These are phyloP conservation scores for Iodosphaeria phyllophila DNA, from an alignment of 2,329 filamentous ascomycete species.

Conservation along the genomic window DNA sequence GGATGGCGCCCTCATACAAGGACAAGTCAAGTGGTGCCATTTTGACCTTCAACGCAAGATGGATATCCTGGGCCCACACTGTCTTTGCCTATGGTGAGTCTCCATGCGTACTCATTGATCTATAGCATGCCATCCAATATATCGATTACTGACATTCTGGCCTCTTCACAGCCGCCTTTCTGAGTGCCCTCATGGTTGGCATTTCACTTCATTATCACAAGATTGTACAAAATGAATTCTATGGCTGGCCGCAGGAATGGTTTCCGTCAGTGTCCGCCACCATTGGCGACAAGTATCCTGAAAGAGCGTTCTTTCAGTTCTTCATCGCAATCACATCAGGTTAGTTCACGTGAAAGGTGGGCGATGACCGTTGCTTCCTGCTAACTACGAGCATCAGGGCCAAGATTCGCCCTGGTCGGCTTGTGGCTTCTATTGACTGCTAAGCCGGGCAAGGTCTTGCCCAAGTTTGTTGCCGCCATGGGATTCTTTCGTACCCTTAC, in stretches of 20 bases:
- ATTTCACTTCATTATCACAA: slow-evolving; percentile 78
- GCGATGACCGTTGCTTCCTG: not conserved
- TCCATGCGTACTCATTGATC: slow-evolving; percentile 2
- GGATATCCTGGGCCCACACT: slow-evolving; percentile 82
- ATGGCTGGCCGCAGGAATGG: slow-evolving; percentile 88
- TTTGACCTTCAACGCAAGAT: slow-evolving; percentile 61
- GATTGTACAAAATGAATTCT: slow-evolving; percentile 95
- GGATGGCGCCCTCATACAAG: slow-evolving; percentile 36
- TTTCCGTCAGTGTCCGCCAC: slow-evolving; percentile 92
- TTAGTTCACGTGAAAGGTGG: slow-evolving; percentile 16
- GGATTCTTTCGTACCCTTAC: slow-evolving; percentile 80
- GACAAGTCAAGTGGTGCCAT: slow-evolving; percentile 44
- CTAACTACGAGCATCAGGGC: slow-evolving; percentile 32
- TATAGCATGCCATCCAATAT: slow-evolving; percentile 2
- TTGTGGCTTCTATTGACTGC: slow-evolving; percentile 84
- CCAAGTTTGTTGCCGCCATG: slow-evolving; percentile 62
- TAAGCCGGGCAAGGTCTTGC: slow-evolving; percentile 51
- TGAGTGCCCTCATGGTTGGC: slow-evolving; percentile 72
- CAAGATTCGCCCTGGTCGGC: slow-evolving; percentile 76
- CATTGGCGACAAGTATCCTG: slow-evolving; percentile 92
- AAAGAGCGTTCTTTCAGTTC: slow-evolving; percentile 90
- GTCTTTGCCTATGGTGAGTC: slow-evolving; percentile 57
- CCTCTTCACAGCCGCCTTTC: slow-evolving; percentile 46
- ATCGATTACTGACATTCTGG: not conserved
- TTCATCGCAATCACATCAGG: slow-evolving; percentile 94